Evolutionary conservation across 148 eudicot species (phyloP), one percentile per base, ranked within the genome.

Genomic region (Cornus kousa): DNA sequence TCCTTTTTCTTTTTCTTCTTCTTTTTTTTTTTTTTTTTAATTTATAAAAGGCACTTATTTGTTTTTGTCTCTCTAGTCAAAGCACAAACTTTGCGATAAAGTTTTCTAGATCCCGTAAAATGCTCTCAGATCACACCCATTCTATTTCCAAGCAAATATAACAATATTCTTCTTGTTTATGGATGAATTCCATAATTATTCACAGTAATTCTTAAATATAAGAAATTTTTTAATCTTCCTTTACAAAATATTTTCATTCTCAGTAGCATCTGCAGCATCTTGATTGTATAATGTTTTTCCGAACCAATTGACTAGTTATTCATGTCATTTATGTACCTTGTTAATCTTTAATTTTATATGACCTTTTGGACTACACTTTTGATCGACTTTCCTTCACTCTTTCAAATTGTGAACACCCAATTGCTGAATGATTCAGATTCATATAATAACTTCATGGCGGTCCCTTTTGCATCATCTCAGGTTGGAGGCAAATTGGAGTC

Each of bases 401-500:
- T 37, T 28, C 22, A n/a, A 66, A 77, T 77, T 68, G 62, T 68
- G 73, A 50, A 11, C 24, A 37, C 19, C 23, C 32, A 32, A 50
- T 43, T 68, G 53, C 69, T 66, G 78, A 74, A 69, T 74, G 71
- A 39, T 68, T 59, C 53, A 68, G 43, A 67, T 39, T 23, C 35
- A 74, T 79, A 59, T 39, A 13, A 13, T 80, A 46, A 75, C 24
- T 43, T 22, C 11, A 70, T 28, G 62, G 62, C 70, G 70, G 57
- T 79, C 62, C 68, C 4, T 75, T 70, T 71, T 48, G 59, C 10
- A 68, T 75, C 24, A 70, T 80, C 32, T 59, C 83, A 96, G 98
- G 87, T 82, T 82, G 77, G 80, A 70, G 74, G 82, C 90, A 71
- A 88, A 76, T 55, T 96, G 99, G 99, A 79, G 91, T 39, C 76